Evolutionary conservation across 495 filamentous ascomycete species (phyloP).

Genomic region (Daldinia loculata): DNA sequence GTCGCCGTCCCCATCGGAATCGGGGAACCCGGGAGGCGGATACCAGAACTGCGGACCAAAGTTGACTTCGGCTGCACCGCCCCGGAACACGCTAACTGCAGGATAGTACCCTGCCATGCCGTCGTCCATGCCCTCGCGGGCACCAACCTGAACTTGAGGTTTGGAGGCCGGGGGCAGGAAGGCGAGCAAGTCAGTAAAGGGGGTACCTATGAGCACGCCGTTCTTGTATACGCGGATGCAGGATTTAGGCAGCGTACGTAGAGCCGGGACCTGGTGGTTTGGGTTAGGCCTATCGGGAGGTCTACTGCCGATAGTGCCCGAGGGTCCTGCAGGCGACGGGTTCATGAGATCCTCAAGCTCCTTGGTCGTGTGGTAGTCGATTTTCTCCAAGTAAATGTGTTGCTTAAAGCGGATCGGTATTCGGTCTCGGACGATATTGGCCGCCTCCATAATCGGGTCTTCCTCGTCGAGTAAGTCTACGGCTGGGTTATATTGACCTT

Average conservation of each 20-base stretch:
- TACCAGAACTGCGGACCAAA: slow-evolving; percentile 92
- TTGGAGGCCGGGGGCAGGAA: slow-evolving; percentile 93
- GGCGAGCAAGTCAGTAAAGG: slow-evolving; percentile 87
- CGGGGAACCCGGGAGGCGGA: slow-evolving; percentile 67
- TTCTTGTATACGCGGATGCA: slow-evolving; percentile 93
- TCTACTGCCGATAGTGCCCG: slow-evolving; percentile 47
- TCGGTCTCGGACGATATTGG: slow-evolving; percentile 91
- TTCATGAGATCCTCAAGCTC: slow-evolving; percentile 88
- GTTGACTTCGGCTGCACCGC: slow-evolving; percentile 89
- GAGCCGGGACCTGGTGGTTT: slow-evolving; percentile 73
- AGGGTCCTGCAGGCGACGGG: slow-evolving; percentile 66
- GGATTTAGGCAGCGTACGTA: slow-evolving; percentile 86
- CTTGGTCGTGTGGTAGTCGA: slow-evolving; percentile 88
- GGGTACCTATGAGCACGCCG: slow-evolving; percentile 81
- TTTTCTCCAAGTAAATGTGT: slow-evolving; percentile 93
- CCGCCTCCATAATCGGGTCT: slow-evolving; percentile 53
- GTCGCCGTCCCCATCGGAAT: slow-evolving; percentile 50
- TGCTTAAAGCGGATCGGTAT: slow-evolving; percentile 93
- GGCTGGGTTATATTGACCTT: slow-evolving; percentile 84
- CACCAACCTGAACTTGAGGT: slow-evolving; percentile 74
- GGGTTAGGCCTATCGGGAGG: slow-evolving; percentile 66
- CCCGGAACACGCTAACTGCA: slow-evolving; percentile 88
- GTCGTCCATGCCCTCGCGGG: slow-evolving; percentile 86
- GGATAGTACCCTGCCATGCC: slow-evolving; percentile 96
- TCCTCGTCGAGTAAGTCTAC: slow-evolving; percentile 72